Conservation (phyloP, 306 rosid genomes). For the Spatholobus suberectus region DNA sequence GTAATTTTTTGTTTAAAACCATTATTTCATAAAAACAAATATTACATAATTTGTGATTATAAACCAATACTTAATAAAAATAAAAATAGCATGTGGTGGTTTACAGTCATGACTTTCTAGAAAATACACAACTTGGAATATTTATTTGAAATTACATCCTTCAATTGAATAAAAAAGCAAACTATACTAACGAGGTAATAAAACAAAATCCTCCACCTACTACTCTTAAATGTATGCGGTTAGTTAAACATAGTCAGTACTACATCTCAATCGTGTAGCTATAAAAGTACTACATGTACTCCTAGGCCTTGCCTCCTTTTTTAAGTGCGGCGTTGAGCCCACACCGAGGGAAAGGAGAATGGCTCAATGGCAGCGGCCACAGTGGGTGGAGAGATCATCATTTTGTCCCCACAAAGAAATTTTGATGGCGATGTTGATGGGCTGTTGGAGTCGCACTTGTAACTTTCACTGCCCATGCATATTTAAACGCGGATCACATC, state of each 20-base stretch:
- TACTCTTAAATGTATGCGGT: neutral
- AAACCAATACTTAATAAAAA: too few relatives aligned
- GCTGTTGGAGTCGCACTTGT: neutral
- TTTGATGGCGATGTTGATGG: neutral
- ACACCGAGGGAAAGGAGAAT: conserved; percentile 2
- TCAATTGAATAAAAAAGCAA: neutral
- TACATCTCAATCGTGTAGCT: neutral
- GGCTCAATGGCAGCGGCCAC: neutral
- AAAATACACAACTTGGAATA: neutral
- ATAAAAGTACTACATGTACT: neutral
- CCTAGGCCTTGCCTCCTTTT: neutral
- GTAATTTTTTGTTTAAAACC: too few relatives aligned
- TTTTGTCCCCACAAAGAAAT: conserved; percentile 23
- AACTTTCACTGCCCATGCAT: conserved; percentile 31
- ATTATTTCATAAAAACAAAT: too few relatives aligned
- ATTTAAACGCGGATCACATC: neutral
- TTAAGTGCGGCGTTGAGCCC: conserved; percentile 7
- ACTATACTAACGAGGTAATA: neutral
- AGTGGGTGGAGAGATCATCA: conserved; percentile 19
- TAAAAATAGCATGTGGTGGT: neutral
- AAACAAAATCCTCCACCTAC: neutral
- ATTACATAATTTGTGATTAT: too few relatives aligned
- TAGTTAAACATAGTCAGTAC: neutral
- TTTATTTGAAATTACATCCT: neutral
- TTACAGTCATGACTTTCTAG: neutral